Conservation (phyloP, 2,329 filamentous ascomycete species). For the Bimuria novae-zelandiae region DNA sequence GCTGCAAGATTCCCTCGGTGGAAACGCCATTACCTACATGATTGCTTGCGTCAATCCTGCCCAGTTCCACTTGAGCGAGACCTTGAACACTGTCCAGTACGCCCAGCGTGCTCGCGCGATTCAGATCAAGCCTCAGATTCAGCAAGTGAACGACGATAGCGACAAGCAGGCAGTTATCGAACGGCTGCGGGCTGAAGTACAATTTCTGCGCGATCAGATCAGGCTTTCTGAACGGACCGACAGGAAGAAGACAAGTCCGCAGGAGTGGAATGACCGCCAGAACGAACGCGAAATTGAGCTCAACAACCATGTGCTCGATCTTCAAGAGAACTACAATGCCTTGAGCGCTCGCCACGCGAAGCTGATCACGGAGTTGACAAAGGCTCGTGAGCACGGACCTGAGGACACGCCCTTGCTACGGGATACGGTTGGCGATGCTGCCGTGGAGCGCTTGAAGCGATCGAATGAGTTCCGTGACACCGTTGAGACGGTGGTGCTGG, state of each 20-base stretch:
- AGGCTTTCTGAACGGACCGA: constrained; percentile 75
- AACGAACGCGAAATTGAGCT: constrained; percentile 86
- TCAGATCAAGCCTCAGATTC: constrained; percentile 95
- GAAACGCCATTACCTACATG: constrained; percentile 99
- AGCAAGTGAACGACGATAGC: constrained; percentile 83
- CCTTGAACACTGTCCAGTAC: constrained; percentile 94
- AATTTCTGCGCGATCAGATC: constrained; percentile 92
- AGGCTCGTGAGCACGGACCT: constrained; percentile 69
- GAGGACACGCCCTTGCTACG: constrained; percentile 63
- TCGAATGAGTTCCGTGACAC: constrained; percentile 96
- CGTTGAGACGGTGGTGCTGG: constrained; percentile 92
- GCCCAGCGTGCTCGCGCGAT: constrained; percentile 94
- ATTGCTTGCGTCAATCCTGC: constrained; percentile 97
- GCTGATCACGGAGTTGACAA: constrained; percentile 90
- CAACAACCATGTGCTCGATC: constrained; percentile 89
- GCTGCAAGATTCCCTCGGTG: constrained; percentile 93
- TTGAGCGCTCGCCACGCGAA: constrained; percentile 93
- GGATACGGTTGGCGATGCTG: constrained; percentile 72
- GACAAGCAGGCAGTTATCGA: constrained; percentile 96
- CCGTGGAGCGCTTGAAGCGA: constrained; percentile 85
- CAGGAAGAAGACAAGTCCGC: constrained; percentile 59
- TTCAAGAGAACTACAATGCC: constrained; percentile 92
- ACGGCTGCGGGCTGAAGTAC: constrained; percentile 87
- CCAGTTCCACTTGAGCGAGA: constrained; percentile 97
- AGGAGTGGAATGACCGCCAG: constrained; percentile 75